Conservation (phyloP, 805 yeast species). For the Phaffomyces opuntiae region DNA sequence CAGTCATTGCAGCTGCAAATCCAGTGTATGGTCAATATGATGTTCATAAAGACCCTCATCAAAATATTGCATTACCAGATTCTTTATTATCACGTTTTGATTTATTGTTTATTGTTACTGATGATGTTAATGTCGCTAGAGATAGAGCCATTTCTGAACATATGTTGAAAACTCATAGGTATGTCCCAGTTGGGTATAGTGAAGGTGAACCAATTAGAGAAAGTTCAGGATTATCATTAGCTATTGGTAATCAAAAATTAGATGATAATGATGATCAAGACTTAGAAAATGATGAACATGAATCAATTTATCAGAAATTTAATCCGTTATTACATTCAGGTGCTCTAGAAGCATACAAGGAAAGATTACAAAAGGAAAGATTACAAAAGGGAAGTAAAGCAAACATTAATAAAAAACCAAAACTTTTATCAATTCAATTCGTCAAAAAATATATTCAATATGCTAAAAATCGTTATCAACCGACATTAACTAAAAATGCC, state of each 20-base stretch:
- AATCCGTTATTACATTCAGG: conserved; percentile 81
- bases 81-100: conserved; percentile 95
- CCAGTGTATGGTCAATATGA: conserved; percentile 97
- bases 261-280: conserved; percentile 42
- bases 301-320: conserved; percentile 71
- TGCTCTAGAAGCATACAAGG: conserved; percentile 38
- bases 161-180: conserved; percentile 90
- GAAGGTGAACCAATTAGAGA: conserved; percentile 96
- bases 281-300: conserved; percentile 32
- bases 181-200: conserved; percentile 74
- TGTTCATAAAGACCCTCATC: conserved; percentile 91
- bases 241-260: conserved; percentile 66
- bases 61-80: conserved; percentile 94
- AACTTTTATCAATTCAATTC: conserved; percentile 71
- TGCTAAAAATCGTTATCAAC: conserved; percentile 82
- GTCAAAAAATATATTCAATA: conserved; percentile 89
- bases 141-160: conserved; percentile 91
- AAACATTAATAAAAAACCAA: conserved; percentile 28
- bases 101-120: conserved; percentile 90
- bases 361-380: conserved; percentile 3
- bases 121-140: conserved; percentile 78
- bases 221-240: conserved; percentile 56
- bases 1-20: conserved; percentile 96
- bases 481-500: conserved; percentile 71
- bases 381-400: conserved; percentile 16